Base-by-base conservation (phyloP, 768 basidiomycete species). In the Cystofilobasidium capitatum region DNA sequence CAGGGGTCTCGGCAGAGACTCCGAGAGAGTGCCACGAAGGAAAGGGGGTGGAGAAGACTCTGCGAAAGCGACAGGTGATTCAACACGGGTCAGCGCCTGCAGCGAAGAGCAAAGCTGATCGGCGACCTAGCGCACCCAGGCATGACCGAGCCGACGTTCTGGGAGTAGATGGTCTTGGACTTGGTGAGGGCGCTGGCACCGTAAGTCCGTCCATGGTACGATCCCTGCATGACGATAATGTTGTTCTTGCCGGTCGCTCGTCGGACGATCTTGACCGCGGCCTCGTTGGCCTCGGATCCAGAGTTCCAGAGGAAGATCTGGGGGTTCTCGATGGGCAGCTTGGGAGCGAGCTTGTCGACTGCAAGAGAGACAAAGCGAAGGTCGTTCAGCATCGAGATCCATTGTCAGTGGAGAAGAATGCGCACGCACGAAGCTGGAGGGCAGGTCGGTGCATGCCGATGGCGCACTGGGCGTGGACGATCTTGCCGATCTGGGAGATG, bases 291-390 rank as follows among this genome's bases (percentile, higher is more conserved):
- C 77, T 98, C 94, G 0, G 90, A 86, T 2, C 94, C 94, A 2
- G 91, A 93, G 80, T 90, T 97, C 88, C 88, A 90, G 78, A 96
- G 90, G 83, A 92, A 96, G 82, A 97, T 97, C 31, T 61, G 59
- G 29, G 39, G 13, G 94, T 88, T 37, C 51, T 55, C 51, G 31
- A 55, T 29, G 8, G 51, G 51, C 29, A 98, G 82, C 1, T 91
- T 92, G 0, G 85, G 82, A 78, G 93, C 79, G 2, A 97, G 82
- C 64, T 83, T 83, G 76, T 94, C 83, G 73, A 97, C 87, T 69
- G 47, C 22, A 35, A 59, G 16, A 31, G 8, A 10, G 36, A 26
- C 12, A 14, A 7, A 40, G n/a, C 13, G 9, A 29, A 26, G 10
- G 4, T 35, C 58, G 37, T 26, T 4, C 2, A 60, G 37, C 12